Base-by-base conservation (phyloP, 495 filamentous ascomycete species). In the Antarctomyces pellizariae region DNA sequence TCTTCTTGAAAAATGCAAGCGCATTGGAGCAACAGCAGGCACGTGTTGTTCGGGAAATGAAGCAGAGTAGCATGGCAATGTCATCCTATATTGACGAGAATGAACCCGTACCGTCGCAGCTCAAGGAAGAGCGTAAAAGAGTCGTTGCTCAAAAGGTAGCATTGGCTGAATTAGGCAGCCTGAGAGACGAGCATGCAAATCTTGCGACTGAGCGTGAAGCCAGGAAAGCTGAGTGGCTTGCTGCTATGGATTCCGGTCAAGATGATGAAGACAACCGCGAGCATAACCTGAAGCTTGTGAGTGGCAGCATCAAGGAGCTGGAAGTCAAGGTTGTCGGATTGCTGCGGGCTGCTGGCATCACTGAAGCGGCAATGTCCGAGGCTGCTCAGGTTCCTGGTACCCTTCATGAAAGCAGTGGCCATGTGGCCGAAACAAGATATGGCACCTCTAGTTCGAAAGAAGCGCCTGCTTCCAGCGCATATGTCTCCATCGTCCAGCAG, bases 1-100 rank as follows among this genome's bases (percentile, higher is more conserved):
- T 27, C 1, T 49, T 42, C 28, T 26, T 53, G 3, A 32, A 24
- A 10, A 18, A 37, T 1, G 29, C 35, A 9, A 29, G 22, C 4
- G 13, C 26, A n/a, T 22, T 44, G 4, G 13, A 6, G 11, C 19
- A 34, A 9, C 46, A 44, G 29, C 28, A 24, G 7, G 17, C 38
- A 20, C 31, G 40, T 9, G 22, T 40, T 13, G 26, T 33, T 10
- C 29, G 30, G 13, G 34, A 39, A 10, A 26, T 46, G 7, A 27
- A 26, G 18, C 28, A 37, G 13, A 45, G 30, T 19, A 32, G 37
- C 12, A 32, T 33, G 8, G 39, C 33, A 3, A 31, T 34, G 10
- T 34, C 42, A 28, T 18, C 22, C 5, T 38, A 20, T 28, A 11
- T 37, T 5, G 29, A 39, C 14, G 22, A 24, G 8, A 12, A 13